phyloP scores from a whole-genome alignment of 2,329 filamentous ascomycete genomes.

The Fusarium sp. region DNA sequence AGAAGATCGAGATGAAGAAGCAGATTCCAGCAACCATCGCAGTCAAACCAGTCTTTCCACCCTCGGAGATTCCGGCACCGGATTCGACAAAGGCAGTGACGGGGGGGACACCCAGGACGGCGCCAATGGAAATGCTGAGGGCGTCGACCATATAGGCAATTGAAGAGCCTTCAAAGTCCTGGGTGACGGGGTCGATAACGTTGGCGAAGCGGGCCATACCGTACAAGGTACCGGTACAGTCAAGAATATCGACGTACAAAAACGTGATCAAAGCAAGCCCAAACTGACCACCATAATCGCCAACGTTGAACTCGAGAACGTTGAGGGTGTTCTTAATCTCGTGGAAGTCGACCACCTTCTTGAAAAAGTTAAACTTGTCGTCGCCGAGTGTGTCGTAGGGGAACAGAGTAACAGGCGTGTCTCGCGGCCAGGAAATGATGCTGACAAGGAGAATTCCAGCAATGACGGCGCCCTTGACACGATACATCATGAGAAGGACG shows the following conservation, averaged over 20 bases:
- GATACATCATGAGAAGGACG: slow-evolving; percentile 85
- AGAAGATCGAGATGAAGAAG: slow-evolving; percentile 91
- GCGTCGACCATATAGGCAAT: slow-evolving; percentile 90
- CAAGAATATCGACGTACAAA: slow-evolving; percentile 91
- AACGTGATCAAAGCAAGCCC: slow-evolving; percentile 90
- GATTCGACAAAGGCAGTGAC: slow-evolving; percentile 92
- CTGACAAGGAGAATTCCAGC: slow-evolving; percentile 86
- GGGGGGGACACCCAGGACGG: slow-evolving; percentile 83
- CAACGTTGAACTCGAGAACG: slow-evolving; percentile 82
- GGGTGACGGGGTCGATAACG: slow-evolving; percentile 84
- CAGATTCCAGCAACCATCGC: slow-evolving; percentile 84
- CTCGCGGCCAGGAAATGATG: slow-evolving; percentile 89
- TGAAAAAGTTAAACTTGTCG: slow-evolving; percentile 87
- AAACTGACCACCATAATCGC: slow-evolving; percentile 80
- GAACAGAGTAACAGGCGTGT: slow-evolving; percentile 85
- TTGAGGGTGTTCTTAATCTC: slow-evolving; percentile 78
- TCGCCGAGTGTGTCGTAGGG: slow-evolving; percentile 80
- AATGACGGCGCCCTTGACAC: slow-evolving; percentile 90
- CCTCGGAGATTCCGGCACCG: slow-evolving; percentile 91
- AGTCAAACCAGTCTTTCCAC: slow-evolving; percentile 86
- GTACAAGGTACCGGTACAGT: slow-evolving; percentile 89
- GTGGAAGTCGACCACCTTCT: slow-evolving; percentile 88
- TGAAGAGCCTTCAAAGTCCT: slow-evolving; percentile 90
- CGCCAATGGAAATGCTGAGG: slow-evolving; percentile 82
- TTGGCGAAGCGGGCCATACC: slow-evolving; percentile 90